Conservation (phyloP, 2,329 filamentous ascomycete species). For the Talaromyces sp. region DNA sequence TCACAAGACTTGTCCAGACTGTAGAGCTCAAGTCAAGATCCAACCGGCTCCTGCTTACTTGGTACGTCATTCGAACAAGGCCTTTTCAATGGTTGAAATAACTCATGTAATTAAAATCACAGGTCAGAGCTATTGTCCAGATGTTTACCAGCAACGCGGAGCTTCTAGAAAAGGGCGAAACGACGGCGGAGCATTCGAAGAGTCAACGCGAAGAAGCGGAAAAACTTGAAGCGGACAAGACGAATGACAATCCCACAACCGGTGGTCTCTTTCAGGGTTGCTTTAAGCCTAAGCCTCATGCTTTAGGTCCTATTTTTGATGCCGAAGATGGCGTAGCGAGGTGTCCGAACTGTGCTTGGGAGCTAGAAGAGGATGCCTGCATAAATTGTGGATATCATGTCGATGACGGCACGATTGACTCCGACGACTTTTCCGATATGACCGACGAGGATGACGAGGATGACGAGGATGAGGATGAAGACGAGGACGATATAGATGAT, state of each 20-base stretch:
- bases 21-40: conserved; percentile 54
- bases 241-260: conserved; percentile 43
- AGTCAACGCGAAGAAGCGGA: conserved; percentile 57
- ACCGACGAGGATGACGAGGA: conserved; percentile 36
- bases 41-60: conserved; percentile 62
- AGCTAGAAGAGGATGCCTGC: conserved; percentile 56
- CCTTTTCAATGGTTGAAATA: conserved; percentile 11
- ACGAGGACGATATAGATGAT: conserved; percentile 22
- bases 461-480: conserved; percentile 28
- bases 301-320: conserved; percentile 47
- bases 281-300: conserved; percentile 40
- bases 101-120: conserved; percentile 6
- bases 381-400: conserved; percentile 51
- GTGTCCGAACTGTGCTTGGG: conserved; percentile 59
- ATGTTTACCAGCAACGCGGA: conserved; percentile 57
- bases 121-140: conserved; percentile 61
- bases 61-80: conserved; percentile 36
- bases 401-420: conserved; percentile 34
- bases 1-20: conserved; percentile 65
- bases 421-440: conserved; percentile 37
- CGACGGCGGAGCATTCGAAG: conserved; percentile 54
- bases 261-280: conserved; percentile 61
- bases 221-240: conserved; percentile 56
- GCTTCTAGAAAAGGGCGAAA: conserved; percentile 59
- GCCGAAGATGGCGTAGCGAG: conserved; percentile 56